Evolutionary conservation across 108 stramenopile genomes (phyloP), one percentile per base, ranked within the genome.

Genomic region (Seminavis robusta): DNA sequence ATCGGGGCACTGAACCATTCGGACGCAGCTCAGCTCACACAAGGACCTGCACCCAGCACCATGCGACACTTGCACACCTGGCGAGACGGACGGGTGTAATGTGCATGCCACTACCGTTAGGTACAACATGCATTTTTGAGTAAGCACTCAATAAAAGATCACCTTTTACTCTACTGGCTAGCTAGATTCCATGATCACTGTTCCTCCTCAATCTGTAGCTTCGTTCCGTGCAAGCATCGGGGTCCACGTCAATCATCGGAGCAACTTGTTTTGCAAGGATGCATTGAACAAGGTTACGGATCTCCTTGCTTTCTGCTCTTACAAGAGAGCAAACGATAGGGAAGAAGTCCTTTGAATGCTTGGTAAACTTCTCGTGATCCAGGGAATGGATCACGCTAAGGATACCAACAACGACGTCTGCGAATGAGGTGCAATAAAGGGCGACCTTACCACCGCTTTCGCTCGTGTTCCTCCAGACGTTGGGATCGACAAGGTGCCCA

Each of bases 401-500:
- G 31, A 92, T 68, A n/a, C 69, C 53, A 4, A 86, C 79, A 8
- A 87, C 78, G 29, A 86, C 86, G 23, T 70, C 73, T 17, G 79
- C 84, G 73, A 84, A 92, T 1, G 81, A 88, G 27, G 91, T 92
- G 52, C 91, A 92, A 47, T 85, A 86, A 25, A 80, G 47, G 0
- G 91, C 91, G 23, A 86, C 73, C 63, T 92, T 88, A 32, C 83
- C 75, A 10, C 84, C 83, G 44, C 87, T 80, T 56, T 91, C 90
- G 33, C 53, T 71, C 0, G 72, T 67, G 59, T 70, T 80, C 50
- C 81, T 67, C 90, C 90, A 91, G 1, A 85, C 83, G 65, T 87
- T 88, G 0, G 79, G 90, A 40, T 84, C 80, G 20, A 92, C 65
- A 2, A 60, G 52, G 24, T 80, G 61, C 23, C 81, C 81, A 48